Percentiles rank a stretch among this genome's conserved stretches.
phyloP scores from a whole-genome alignment of 345 rosid genomes.

The Clausena lansium region DNA sequence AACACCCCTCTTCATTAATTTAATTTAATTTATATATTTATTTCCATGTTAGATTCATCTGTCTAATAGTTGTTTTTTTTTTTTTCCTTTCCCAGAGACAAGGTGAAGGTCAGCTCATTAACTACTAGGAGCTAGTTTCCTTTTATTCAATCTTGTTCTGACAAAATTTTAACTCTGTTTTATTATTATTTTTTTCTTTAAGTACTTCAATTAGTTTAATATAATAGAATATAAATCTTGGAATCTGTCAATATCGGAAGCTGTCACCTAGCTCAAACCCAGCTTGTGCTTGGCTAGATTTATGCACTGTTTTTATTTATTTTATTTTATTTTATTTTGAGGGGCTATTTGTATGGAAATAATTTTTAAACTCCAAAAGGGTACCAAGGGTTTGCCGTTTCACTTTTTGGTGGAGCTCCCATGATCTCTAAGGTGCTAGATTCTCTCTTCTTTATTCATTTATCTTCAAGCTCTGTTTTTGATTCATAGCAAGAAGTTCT shows the following conservation, averaged over 20 bases:
- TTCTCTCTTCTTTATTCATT: slow-evolving; percentile 13
- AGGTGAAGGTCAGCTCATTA: neutral
- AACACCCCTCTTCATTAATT: too few species aligned
- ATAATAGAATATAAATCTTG: slow-evolving; percentile 8
- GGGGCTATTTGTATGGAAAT: neutral
- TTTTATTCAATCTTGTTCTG: neutral
- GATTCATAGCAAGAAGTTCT: neutral
- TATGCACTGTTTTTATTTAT: neutral
- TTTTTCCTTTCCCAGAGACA: neutral
- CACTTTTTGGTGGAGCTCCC: slow-evolving; percentile 7
- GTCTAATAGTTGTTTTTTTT: neutral
- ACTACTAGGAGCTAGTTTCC: neutral
- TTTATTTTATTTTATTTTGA: neutral
- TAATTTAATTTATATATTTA: too few species aligned
- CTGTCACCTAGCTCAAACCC: slow-evolving; percentile 23
- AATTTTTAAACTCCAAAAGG: neutral
- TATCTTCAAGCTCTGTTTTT: slow-evolving; percentile 1
- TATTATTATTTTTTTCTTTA: neutral
- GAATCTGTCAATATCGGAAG: slow-evolving; percentile 31
- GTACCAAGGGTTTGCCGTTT: slow-evolving; percentile 17
- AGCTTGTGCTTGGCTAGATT: slow-evolving; percentile 27
- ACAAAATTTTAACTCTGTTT: neutral
- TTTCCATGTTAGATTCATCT: neutral
- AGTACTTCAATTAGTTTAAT: neutral
- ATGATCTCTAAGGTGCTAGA: slow-evolving; percentile 32